These are phyloP conservation scores for Tolypocladium paradoxum DNA, from an alignment of 2,329 filamentous ascomycete species.

Conservation along the genomic window DNA sequence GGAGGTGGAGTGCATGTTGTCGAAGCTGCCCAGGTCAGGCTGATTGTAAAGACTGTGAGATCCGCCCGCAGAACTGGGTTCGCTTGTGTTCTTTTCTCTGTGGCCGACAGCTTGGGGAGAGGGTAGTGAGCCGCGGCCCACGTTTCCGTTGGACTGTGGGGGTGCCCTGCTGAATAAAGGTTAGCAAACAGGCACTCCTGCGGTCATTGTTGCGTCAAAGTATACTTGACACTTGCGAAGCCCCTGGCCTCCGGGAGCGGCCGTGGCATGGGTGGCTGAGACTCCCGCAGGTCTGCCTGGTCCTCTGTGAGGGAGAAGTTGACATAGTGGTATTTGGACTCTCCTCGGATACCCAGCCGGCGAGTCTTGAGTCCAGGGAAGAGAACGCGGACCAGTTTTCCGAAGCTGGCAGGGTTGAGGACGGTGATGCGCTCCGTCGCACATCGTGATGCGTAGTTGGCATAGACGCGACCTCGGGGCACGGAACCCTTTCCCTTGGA, in stretches of 20 bases:
- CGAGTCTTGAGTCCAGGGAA: slow-evolving; percentile 93
- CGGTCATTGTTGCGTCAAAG: not conserved
- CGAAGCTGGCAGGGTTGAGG: slow-evolving; percentile 92
- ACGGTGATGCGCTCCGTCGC: slow-evolving; percentile 90
- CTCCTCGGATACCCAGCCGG: slow-evolving; percentile 81
- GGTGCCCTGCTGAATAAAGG: slow-evolving; percentile 19
- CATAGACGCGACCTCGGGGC: slow-evolving; percentile 85
- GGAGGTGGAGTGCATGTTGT: slow-evolving; percentile 46
- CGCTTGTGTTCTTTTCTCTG: slow-evolving; percentile 4
- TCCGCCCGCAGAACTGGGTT: slow-evolving; percentile 8
- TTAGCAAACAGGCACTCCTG: slow-evolving; percentile 8
- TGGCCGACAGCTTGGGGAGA: slow-evolving; percentile 18
- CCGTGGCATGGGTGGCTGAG: slow-evolving; percentile 33
- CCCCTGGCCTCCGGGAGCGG: slow-evolving; percentile 36
- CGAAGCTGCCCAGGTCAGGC: slow-evolving; percentile 41
- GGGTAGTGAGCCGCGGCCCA: slow-evolving; percentile 14
- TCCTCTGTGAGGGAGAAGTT: slow-evolving; percentile 53
- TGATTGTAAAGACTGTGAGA: slow-evolving; percentile 47
- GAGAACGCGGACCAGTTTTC: slow-evolving; percentile 90
- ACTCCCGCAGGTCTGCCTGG: slow-evolving; percentile 34
- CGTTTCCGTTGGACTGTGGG: slow-evolving; percentile 17
- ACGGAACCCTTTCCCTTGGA: slow-evolving; percentile 73
- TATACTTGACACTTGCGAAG: slow-evolving; percentile 40
- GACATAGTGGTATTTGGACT: slow-evolving; percentile 96
- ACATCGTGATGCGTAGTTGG: slow-evolving; percentile 87